A percentile compares a stretch with the other conserved stretches of the same genome.
phyloP scores from a whole-genome alignment of 306 rosid species.

The Begonia peltatifolia region DNA sequence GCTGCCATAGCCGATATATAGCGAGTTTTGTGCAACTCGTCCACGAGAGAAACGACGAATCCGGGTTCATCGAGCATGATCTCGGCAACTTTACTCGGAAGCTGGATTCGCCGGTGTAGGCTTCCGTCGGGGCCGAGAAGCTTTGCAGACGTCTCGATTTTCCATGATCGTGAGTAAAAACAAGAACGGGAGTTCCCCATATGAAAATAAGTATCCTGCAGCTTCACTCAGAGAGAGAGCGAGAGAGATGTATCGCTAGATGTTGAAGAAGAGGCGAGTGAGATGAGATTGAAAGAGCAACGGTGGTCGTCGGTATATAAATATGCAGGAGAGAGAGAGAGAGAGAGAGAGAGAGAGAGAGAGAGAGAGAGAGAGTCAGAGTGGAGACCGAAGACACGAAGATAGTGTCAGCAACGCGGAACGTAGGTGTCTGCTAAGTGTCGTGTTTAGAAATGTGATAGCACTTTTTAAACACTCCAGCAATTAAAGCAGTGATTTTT shows the following conservation, averaged over 20 bases:
- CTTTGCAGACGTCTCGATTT: constrained; percentile 15
- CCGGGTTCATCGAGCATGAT: constrained; percentile 61
- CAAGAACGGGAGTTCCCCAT: constrained; percentile 19
- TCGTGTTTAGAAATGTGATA: not conserved
- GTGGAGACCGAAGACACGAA: not conserved
- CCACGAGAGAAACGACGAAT: constrained; percentile 29
- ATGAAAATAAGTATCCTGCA: too few species aligned
- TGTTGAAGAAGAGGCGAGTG: not conserved
- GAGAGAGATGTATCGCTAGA: not conserved
- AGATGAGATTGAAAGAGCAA: not conserved
- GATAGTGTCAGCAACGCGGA: constrained; percentile 29
- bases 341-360: not conserved
- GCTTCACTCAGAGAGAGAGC: not conserved
- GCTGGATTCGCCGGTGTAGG: constrained; percentile 14
- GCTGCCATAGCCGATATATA: constrained; percentile 33
- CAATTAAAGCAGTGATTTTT: constrained; percentile 4
- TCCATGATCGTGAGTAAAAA: not conserved
- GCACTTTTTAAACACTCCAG: too few species aligned
- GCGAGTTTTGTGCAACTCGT: constrained; percentile 22
- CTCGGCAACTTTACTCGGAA: constrained; percentile 39
- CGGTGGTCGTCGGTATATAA: not conserved
- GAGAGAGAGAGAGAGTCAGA: not conserved
- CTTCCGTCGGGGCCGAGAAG: constrained; percentile 30
- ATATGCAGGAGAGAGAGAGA: not conserved
- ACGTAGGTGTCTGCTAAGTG: constrained; percentile 1